A percentile compares a stretch with the other conserved stretches of the same genome.
These are phyloP conservation scores for Trichosporon inkin DNA, from an alignment of 1,284 basidiomycete species.

Conservation along the genomic window DNA sequence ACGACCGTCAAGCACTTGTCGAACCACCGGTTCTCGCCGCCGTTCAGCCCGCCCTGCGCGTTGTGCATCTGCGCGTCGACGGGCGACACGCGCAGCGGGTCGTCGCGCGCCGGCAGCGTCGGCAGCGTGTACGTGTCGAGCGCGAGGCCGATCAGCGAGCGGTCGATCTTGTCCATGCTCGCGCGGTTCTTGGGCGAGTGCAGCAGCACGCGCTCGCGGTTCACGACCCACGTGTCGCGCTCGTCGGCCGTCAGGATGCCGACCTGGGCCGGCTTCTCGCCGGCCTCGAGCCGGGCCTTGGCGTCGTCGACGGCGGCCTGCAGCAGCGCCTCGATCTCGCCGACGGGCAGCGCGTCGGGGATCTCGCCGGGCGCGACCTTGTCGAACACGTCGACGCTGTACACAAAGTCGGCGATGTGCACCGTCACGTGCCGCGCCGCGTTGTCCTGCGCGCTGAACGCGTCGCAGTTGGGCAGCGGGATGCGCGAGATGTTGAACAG, in stretches of 20 bases:
- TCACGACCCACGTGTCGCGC: slow-evolving; percentile 77
- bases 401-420: slow-evolving; percentile 75
- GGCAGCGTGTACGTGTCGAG: slow-evolving; percentile 55
- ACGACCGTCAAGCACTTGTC: slow-evolving; percentile 83
- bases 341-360: slow-evolving; percentile 47
- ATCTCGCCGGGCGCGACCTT: slow-evolving; percentile 45
- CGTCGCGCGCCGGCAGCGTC: slow-evolving; percentile 46
- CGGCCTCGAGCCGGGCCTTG: slow-evolving; percentile 54
- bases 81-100: slow-evolving; percentile 52
- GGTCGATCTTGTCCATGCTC: slow-evolving; percentile 62
- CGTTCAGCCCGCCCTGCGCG: slow-evolving; percentile 63
- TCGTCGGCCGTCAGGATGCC: slow-evolving; percentile 75
- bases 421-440: slow-evolving; percentile 64
- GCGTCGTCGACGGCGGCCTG: slow-evolving; percentile 68
- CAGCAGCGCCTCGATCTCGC: slow-evolving; percentile 66
- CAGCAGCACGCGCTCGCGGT: slow-evolving; percentile 65
- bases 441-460: slow-evolving; percentile 56
- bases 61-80: slow-evolving; percentile 77
- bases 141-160: slow-evolving; percentile 69
- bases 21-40: slow-evolving; percentile 81
- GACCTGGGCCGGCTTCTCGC: slow-evolving; percentile 61
- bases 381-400: slow-evolving; percentile 66
- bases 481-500: slow-evolving; percentile 75
- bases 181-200: slow-evolving; percentile 63
- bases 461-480: slow-evolving; percentile 64